Base-by-base conservation (phyloP, 2,329 filamentous ascomycete species). In the Cryphonectria naterciae region DNA sequence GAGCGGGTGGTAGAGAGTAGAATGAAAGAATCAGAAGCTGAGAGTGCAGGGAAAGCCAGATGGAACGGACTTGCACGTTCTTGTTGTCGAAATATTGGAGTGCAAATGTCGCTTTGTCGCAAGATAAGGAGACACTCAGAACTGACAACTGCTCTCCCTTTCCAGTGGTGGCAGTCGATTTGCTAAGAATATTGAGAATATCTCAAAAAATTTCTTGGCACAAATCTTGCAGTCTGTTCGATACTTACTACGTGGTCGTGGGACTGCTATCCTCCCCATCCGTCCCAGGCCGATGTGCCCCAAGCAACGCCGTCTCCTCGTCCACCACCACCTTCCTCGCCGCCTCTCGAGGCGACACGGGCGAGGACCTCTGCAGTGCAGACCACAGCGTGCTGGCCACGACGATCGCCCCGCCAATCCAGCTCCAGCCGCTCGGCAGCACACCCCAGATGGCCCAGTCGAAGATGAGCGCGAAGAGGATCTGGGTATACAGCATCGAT, bases 361-460 rank as follows among this genome's bases (percentile, higher is more conserved):
- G 22, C 58, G 39, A 19, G 4, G 69, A 79, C 74, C 82, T 83
- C 64, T 84, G 82, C 11, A 84, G 19, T 49, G 79, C 82, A 6
- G 83, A 77, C 82, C 82, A 84, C 37, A 84, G 72, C 1, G 82
- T 81, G 0, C 79, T 81, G 0, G 79, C 79, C 35, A 84, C 82
- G 43, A 84, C 83, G 15, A 84, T 70, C 7, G 73, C 77, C 58
- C 81, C 80, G 0, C 83, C 83, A 1, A 82, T 67, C 7, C 83
- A 76, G 67, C 82, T 84, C 22, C 79, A 75, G 0, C 76, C 68
- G 0, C 81, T 78, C 1, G 83, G 83, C 0, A 78, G 81, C 1
- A 80, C 83, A 25, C 83, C 82, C 83, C 83, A 84, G 35, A 84
- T 79, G 1, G 81, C 73, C 1, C 81, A 78, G 67, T 84, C 82